Conservation (phyloP, 1,284 basidiomycete species). For the Apiotrichum siamense region DNA sequence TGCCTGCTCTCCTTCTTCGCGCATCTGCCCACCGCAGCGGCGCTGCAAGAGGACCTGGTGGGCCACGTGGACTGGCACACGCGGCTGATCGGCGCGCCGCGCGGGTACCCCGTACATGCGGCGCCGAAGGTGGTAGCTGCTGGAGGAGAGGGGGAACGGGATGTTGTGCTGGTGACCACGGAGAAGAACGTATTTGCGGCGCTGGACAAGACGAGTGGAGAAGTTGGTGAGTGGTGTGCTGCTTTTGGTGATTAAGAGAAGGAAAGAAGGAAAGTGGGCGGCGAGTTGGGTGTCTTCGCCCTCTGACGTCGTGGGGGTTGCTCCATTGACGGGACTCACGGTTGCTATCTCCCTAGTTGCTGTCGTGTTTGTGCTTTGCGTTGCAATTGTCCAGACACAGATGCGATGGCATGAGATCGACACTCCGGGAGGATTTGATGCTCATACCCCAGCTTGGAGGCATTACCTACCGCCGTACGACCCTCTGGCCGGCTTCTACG, state of each 20-base stretch:
- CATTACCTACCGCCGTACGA: constrained; percentile 50
- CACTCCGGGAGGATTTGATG: constrained; percentile 73
- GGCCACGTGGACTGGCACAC: constrained; percentile 85
- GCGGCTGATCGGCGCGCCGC: constrained; percentile 63
- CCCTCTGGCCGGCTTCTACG: constrained; percentile 62
- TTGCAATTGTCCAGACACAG: background rate
- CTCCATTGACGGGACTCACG: no score
- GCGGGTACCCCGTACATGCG: constrained; percentile 40
- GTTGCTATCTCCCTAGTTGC: no score
- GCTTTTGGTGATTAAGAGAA: background rate
- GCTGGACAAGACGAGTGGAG: constrained; percentile 54
- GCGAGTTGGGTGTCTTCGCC: background rate
- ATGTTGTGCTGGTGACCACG: constrained; percentile 54
- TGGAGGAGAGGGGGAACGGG: no score
- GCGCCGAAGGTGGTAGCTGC: constrained; percentile 33
- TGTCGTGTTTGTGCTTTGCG: no score
- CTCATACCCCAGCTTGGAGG: background rate
- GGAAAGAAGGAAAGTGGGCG: background rate
- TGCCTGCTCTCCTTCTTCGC: background rate
- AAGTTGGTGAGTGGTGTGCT: constrained; percentile 3
- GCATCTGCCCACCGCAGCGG: no score
- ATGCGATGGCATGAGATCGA: constrained; percentile 46
- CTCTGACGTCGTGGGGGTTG: background rate
- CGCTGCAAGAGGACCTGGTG: constrained; percentile 49
- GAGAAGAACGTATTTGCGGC: constrained; percentile 72